phyloP scores from a whole-genome alignment of 495 filamentous ascomycete genomes.

The Penicillium herquei region DNA sequence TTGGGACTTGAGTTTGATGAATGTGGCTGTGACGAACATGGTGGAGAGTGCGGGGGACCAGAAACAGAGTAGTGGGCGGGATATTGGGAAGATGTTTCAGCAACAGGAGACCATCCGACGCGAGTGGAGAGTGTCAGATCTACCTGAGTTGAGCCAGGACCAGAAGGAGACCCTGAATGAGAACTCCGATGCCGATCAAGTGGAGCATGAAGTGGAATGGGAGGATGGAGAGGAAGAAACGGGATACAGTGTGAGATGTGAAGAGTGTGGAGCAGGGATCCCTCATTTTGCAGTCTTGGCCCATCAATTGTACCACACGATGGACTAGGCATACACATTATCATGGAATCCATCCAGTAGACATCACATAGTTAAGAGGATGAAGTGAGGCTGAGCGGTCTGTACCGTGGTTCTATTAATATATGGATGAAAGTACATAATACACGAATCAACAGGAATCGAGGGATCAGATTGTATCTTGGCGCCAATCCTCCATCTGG shows the following conservation, averaged over 20 bases:
- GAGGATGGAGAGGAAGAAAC: slow-evolving; percentile 48
- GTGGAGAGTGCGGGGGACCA: slow-evolving; percentile 54
- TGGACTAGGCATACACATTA: neutral
- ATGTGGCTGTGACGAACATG: slow-evolving; percentile 87
- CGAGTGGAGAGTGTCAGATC: slow-evolving; percentile 47
- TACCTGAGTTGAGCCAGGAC: neutral
- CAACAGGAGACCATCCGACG: slow-evolving; percentile 62
- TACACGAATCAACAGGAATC: no score
- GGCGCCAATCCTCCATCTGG: neutral
- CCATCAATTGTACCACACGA: slow-evolving; percentile 67
- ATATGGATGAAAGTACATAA: no score
- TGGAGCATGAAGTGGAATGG: slow-evolving; percentile 13
- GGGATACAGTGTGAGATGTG: slow-evolving; percentile 50
- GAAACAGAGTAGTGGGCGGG: slow-evolving; percentile 48
- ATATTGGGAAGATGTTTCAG: slow-evolving; percentile 70
- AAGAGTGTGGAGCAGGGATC: slow-evolving; percentile 59
- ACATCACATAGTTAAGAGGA: no score
- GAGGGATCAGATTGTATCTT: neutral
- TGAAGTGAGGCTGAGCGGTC: no score
- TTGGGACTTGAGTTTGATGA: slow-evolving; percentile 80
- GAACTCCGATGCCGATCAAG: slow-evolving; percentile 13
- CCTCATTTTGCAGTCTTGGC: slow-evolving; percentile 72
- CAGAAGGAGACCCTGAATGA: neutral
- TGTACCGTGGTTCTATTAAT: no score
- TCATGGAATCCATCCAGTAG: no score